A percentile compares a stretch with the other conserved stretches of the same genome.
These are phyloP conservation scores for Silene noctiflora DNA, from an alignment of 179 eudicot species.

Conservation along the genomic window DNA sequence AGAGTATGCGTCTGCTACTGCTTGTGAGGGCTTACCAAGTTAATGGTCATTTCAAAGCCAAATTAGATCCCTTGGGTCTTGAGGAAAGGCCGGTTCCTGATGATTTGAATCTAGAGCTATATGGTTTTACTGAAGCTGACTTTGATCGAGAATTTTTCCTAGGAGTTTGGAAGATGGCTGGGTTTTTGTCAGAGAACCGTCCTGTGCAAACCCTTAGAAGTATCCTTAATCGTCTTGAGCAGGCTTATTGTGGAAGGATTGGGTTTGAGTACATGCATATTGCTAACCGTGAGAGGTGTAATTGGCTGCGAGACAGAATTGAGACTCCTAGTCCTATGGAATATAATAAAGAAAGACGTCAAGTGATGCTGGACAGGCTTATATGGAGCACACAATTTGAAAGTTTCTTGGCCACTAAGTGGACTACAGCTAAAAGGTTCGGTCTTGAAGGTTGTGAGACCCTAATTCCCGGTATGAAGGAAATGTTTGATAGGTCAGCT, in stretches of 20 bases:
- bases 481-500: slow-evolving; percentile 92
- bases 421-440: slow-evolving; percentile 94
- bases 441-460: slow-evolving; percentile 98
- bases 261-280: slow-evolving; percentile 98
- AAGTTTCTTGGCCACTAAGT: slow-evolving; percentile 86
- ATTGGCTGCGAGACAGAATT: slow-evolving; percentile 86
- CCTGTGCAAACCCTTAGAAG: slow-evolving; percentile 87
- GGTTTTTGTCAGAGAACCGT: slow-evolving; percentile 90
- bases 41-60: slow-evolving; percentile 89
- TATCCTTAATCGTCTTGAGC: slow-evolving; percentile 82
- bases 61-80: slow-evolving; percentile 73
- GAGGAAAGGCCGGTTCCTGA: slow-evolving; percentile 63
- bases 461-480: slow-evolving; percentile 95
- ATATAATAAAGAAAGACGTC: slow-evolving; percentile 69
- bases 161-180: slow-evolving; percentile 93
- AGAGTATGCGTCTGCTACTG: slow-evolving; percentile 81
- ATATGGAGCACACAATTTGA: slow-evolving; percentile 94
- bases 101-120: slow-evolving; percentile 59
- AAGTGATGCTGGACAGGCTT: slow-evolving; percentile 86
- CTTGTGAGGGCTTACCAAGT: slow-evolving; percentile 97
- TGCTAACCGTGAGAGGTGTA: slow-evolving; percentile 76
- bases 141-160: slow-evolving; percentile 87
- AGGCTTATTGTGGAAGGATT: slow-evolving; percentile 92
- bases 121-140: slow-evolving; percentile 90
- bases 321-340: slow-evolving; percentile 79